phyloP scores from a whole-genome alignment of 75 land plant species.

The Adiantum capillusveneris region DNA sequence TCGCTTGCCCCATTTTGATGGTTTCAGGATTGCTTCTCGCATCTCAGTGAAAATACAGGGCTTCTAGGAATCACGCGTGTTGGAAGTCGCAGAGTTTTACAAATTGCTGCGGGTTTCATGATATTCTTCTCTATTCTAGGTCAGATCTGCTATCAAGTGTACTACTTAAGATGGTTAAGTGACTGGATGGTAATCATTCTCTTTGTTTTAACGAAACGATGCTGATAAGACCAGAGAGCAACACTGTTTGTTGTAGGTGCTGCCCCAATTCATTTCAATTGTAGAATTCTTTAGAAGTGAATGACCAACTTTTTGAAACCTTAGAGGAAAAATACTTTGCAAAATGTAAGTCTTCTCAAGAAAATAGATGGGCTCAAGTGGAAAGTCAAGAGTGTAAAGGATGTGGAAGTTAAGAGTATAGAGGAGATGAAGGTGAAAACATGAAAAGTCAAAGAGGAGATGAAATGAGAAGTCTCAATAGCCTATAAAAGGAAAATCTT shows the following conservation, averaged over 20 bases:
- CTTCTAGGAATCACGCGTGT: slow-evolving; percentile 79
- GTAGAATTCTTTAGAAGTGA: too few species aligned
- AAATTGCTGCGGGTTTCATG: slow-evolving; percentile 89
- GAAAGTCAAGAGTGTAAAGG: too few species aligned
- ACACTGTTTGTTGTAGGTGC: not conserved
- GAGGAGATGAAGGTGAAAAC: too few species aligned
- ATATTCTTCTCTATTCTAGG: slow-evolving; percentile 81
- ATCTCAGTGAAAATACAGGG: slow-evolving; percentile 80
- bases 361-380: too few species aligned
- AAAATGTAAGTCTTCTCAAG: too few species aligned
- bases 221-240: not conserved
- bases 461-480: too few species aligned
- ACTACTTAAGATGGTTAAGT: not conserved
- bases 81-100: slow-evolving; percentile 87
- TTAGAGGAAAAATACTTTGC: too few species aligned
- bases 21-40: not conserved
- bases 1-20: not conserved
- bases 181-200: not conserved
- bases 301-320: too few species aligned
- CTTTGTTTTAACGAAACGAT: not conserved
- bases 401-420: too few species aligned
- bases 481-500: too few species aligned
- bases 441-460: too few species aligned
- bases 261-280: too few species aligned
- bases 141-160: slow-evolving; percentile 2